phyloP scores from a whole-genome alignment of 2,329 filamentous ascomycete genomes.

The Albophoma yamanashiensis region DNA sequence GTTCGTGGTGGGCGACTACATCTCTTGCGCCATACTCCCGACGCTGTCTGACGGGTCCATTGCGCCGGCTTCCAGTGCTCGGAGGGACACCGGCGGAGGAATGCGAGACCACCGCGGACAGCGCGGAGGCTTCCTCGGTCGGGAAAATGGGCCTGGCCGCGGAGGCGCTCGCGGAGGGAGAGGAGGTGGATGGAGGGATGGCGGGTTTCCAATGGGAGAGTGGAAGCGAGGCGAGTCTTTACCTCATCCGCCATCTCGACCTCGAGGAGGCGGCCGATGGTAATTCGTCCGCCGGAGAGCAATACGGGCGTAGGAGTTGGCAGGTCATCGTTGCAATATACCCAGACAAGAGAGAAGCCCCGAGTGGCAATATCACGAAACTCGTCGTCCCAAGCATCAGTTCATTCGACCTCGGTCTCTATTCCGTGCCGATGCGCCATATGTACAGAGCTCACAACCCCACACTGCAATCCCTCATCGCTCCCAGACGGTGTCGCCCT shows the following conservation, averaged over 20 bases:
- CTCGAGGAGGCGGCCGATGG: slow-evolving; percentile 18
- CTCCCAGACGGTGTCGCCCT: slow-evolving; percentile 74
- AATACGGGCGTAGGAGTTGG: background rate
- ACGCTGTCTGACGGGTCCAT: slow-evolving; percentile 66
- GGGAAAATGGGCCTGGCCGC: slow-evolving; percentile 19
- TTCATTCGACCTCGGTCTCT: slow-evolving; percentile 8
- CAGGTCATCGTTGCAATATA: slow-evolving; percentile 12
- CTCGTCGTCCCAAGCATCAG: background rate
- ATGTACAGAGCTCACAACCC: slow-evolving; percentile 27
- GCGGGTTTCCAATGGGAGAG: slow-evolving; percentile 40
- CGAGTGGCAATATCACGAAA: background rate
- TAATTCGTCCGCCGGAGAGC: slow-evolving; percentile 4
- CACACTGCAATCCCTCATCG: slow-evolving; percentile 38
- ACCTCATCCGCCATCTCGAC: slow-evolving; percentile 37
- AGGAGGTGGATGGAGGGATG: slow-evolving; percentile 26
- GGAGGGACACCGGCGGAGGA: slow-evolving; percentile 11
- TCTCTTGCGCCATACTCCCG: slow-evolving; percentile 72
- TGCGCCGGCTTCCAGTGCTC: slow-evolving; percentile 42
- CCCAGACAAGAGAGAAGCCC: slow-evolving; percentile 7
- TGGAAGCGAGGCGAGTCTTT: slow-evolving; percentile 57
- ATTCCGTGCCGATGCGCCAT: slow-evolving; percentile 18
- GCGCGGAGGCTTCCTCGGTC: slow-evolving; percentile 12
- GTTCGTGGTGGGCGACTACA: slow-evolving; percentile 83
- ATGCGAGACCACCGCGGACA: slow-evolving; percentile 12
- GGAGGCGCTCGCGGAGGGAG: slow-evolving; percentile 24